Conservation (phyloP, 2,329 filamentous ascomycete species). For the Akanthomyces uredinophilus region DNA sequence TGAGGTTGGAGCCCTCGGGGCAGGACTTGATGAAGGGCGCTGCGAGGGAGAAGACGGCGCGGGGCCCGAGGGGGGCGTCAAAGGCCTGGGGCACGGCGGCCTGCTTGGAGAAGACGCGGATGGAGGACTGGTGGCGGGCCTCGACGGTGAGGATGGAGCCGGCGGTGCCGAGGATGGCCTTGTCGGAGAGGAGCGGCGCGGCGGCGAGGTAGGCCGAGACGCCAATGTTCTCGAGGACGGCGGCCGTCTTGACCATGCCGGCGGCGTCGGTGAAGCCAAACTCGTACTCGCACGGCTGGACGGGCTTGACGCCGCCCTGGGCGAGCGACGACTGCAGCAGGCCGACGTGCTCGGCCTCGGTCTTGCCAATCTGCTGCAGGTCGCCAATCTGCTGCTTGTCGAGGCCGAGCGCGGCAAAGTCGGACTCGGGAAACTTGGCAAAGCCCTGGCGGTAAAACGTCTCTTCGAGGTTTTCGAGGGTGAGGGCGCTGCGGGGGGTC, state of each 20-base stretch:
- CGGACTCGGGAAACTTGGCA: conserved; percentile 46
- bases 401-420: conserved; percentile 50
- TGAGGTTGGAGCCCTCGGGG: conserved; percentile 49
- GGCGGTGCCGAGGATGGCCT: conserved; percentile 53
- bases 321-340: conserved; percentile 37
- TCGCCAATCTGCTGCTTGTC: conserved; percentile 34
- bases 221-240: conserved; percentile 60
- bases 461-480: conserved; percentile 54
- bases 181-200: conserved; percentile 53
- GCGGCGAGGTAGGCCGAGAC: conserved; percentile 62
- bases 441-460: conserved; percentile 59
- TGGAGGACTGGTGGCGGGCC: conserved; percentile 57
- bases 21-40: conserved; percentile 56
- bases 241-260: conserved; percentile 51
- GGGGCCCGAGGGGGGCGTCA: conserved; percentile 52
- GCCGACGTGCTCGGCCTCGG: conserved; percentile 52
- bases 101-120: conserved; percentile 45
- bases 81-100: conserved; percentile 54
- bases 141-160: conserved; percentile 61
- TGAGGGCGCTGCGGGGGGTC: conserved; percentile 35
- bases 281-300: conserved; percentile 50
- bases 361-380: conserved; percentile 48
- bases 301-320: conserved; percentile 39
- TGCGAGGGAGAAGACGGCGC: conserved; percentile 61
- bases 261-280: conserved; percentile 53